Evolutionary conservation across 176 grass and related monocot species (phyloP).

Genomic region (Paspalum vaginatum): DNA sequence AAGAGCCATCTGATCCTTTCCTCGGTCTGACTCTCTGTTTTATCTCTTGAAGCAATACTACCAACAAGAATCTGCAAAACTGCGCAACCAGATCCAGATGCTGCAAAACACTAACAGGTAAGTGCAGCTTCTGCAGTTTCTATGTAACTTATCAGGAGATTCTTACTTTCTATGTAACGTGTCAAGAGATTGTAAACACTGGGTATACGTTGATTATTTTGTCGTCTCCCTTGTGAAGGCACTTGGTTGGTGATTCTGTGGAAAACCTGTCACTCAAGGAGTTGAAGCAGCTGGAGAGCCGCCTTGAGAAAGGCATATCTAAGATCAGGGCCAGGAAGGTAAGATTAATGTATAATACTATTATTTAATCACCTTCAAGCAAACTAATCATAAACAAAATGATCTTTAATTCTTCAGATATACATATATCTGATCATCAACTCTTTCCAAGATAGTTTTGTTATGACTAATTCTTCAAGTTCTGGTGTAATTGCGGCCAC

Average conservation of each 20-base stretch:
- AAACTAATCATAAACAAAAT: not conserved
- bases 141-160: not conserved
- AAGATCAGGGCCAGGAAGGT: conserved; percentile 83
- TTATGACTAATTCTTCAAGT: conserved; percentile 15
- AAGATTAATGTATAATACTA: not conserved
- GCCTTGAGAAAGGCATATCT: conserved; percentile 77
- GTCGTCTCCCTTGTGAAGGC: conserved; percentile 44
- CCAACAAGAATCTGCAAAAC: conserved; percentile 78
- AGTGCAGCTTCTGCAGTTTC: not conserved
- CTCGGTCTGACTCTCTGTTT: not conserved
- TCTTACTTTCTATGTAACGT: not conserved
- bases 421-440: not conserved
- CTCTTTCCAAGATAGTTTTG: not conserved
- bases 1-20: conserved; percentile 9
- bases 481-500: conserved; percentile 7
- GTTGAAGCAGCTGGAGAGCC: conserved; percentile 76
- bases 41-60: conserved; percentile 78
- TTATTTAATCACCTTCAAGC: not conserved
- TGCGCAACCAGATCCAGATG: conserved; percentile 86
- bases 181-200: not conserved
- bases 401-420: not conserved
- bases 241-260: conserved; percentile 67
- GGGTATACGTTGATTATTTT: not conserved
- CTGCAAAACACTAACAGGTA: conserved; percentile 86
- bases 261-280: conserved; percentile 61